Evolutionary conservation across 2,329 filamentous ascomycete species (phyloP), one percentile per base, ranked within the genome.

Genomic region (Emericellopsis cladophorae): DNA sequence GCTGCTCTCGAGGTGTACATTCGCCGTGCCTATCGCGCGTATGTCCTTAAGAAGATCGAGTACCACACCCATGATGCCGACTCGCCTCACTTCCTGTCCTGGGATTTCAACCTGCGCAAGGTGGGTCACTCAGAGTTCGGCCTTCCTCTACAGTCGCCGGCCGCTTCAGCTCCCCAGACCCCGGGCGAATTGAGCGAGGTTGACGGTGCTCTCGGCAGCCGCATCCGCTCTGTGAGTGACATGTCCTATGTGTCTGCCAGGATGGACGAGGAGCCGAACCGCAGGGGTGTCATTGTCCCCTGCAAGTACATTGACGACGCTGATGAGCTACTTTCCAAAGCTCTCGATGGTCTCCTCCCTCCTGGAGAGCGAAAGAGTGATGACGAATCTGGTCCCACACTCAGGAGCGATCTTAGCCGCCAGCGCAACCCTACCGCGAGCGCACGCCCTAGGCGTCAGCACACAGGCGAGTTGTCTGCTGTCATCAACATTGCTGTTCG

Each of bases 1-100:
- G 92, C 92, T 44, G 87, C 92, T 37, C 76, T 98, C 5, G 92
- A 98, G 60, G 89, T 96, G 38, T 98, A 98, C 61, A 81, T 95
- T 47, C 89, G 92, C 53, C 86, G 92, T 47, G 89, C 92, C 12
- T 98, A 98, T 69, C 85, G 92, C 70, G 92, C 92, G 2, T 98
- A 98, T 65, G 81, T 84, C 45, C 70, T 98, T 40, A 89, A 93
- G 72, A 72, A 79, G 51, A 82, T 98, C 43, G 78, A 94, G 52
- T 98, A 98, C 60, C 81, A 93, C 58, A 78, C 89, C 54, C 80
- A 82, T 41, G 87, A 94, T 51, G 70, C 61, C 9, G 72, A 74
- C 9, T 60, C 58, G 21, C 74, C 84, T 21, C 79, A 82, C 9
- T 95, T 84, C 55, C 69, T 96, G 33, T 87, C 88, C 10, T 98